These are phyloP conservation scores for Mediolabrus comicus DNA, from an alignment of 108 stramenopile species.

Conservation along the genomic window DNA sequence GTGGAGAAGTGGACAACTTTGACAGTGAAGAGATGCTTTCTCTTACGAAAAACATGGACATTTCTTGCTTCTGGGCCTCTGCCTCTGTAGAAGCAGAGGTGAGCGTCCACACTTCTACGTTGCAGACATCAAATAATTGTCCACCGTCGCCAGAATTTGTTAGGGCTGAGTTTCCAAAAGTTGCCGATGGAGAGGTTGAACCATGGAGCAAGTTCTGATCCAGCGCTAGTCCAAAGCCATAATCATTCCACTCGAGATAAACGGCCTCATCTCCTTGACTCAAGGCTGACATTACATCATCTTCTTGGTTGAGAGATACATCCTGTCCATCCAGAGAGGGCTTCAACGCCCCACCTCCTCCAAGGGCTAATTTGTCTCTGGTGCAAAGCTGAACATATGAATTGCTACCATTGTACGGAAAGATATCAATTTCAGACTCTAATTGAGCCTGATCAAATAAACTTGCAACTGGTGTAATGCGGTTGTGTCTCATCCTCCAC, in stretches of 20 bases:
- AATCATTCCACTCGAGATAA: conserved; percentile 39
- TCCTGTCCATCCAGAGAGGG: conserved; percentile 10
- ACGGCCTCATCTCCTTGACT: conserved; percentile 5
- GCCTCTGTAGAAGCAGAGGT: conserved; percentile 62
- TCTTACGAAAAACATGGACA: conserved; percentile 30
- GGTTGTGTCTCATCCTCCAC: conserved; percentile 64
- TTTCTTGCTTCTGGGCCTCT: conserved; percentile 72
- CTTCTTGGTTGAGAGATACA: neutral
- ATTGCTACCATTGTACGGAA: conserved; percentile 68
- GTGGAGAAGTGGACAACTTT: neutral
- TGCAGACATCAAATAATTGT: conserved; percentile 62
- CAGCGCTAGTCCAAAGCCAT: conserved; percentile 71
- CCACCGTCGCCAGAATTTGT: conserved; percentile 41
- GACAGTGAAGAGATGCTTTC: conserved; percentile 14
- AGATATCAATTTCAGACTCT: conserved; percentile 82
- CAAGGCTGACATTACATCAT: neutral
- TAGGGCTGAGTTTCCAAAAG: conserved; percentile 71
- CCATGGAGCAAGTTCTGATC: conserved; percentile 65
- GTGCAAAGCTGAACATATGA: conserved; percentile 71
- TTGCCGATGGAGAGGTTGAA: conserved; percentile 69
- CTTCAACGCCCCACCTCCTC: conserved; percentile 51
- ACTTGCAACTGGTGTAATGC: conserved; percentile 51
- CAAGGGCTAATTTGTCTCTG: conserved; percentile 65
- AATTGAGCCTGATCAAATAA: conserved; percentile 69
- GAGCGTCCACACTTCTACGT: conserved; percentile 77